A percentile compares a stretch with the other conserved stretches of the same genome.
phyloP scores from a whole-genome alignment of 345 rosid species.

The Adansonia digitata region DNA sequence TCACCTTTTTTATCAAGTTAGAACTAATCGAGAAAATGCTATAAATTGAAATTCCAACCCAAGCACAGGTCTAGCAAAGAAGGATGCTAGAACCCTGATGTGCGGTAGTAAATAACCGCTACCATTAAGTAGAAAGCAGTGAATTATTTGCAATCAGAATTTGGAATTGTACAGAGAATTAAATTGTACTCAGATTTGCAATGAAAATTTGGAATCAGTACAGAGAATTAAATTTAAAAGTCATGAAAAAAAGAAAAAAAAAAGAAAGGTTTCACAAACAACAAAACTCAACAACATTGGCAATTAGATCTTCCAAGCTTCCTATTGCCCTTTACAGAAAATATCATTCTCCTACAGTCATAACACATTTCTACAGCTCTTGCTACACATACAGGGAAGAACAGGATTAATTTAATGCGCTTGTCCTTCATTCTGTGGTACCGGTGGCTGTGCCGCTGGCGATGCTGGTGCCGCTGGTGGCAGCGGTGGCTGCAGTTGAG shows the following conservation, averaged over 20 bases:
- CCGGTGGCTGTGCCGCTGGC: constrained; percentile 6
- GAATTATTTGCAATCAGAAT: too few species aligned
- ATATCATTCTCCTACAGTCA: too few species aligned
- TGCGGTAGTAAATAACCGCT: too few species aligned
- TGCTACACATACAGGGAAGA: neutral
- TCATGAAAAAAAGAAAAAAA: neutral
- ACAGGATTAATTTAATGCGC: neutral
- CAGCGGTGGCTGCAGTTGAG: neutral
- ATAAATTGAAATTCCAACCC: too few species aligned
- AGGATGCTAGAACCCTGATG: neutral
- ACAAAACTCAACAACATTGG: constrained; percentile 7
- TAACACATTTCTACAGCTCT: constrained; percentile 20
- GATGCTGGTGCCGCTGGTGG: neutral
- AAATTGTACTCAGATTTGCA: too few species aligned
- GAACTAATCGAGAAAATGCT: too few species aligned
- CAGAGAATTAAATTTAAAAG: neutral
- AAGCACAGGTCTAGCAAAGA: too few species aligned
- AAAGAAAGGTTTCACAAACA: constrained; percentile 13
- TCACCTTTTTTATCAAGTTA: too few species aligned
- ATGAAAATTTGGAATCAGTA: too few species aligned
- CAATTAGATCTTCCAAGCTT: constrained; percentile 12
- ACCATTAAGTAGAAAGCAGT: too few species aligned
- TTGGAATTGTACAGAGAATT: too few species aligned
- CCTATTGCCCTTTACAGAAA: constrained; percentile 17
- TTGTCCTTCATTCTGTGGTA: neutral